A percentile compares a stretch with the other conserved stretches of the same genome.
These are phyloP conservation scores for Paramecium sonneborni DNA, from an alignment of 73 alveolate species.

Conservation along the genomic window DNA sequence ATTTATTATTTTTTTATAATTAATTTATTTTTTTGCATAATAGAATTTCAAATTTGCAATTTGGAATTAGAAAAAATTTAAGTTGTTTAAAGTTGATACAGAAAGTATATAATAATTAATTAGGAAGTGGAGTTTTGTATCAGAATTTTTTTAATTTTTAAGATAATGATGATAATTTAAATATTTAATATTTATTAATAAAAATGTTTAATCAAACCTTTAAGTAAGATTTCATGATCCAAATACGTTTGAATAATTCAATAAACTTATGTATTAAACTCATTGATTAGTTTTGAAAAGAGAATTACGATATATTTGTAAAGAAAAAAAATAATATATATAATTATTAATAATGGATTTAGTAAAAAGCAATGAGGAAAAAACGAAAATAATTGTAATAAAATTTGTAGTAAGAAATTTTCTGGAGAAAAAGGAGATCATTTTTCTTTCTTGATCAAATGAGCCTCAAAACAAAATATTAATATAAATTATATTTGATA, in stretches of 20 bases:
- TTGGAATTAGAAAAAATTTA: too few relatives aligned
- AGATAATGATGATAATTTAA: too few relatives aligned
- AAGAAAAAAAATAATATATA: too few relatives aligned
- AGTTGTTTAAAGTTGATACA: not conserved
- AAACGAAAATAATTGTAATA: too few relatives aligned
- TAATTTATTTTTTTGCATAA: not conserved
- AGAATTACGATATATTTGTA: not conserved
- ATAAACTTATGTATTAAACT: too few relatives aligned
- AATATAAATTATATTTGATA: too few relatives aligned
- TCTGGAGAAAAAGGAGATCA: not conserved
- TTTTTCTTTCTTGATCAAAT: too few relatives aligned
- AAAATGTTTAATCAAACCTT: not conserved
- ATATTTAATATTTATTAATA: too few relatives aligned
- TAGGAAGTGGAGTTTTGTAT: not conserved
- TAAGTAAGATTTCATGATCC: not conserved
- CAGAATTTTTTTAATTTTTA: not conserved
- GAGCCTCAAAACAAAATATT: not conserved
- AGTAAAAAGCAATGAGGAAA: too few relatives aligned
- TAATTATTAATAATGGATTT: too few relatives aligned
- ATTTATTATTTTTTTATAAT: not conserved
- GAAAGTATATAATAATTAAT: too few relatives aligned
- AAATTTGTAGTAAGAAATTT: not conserved
- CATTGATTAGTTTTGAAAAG: too few relatives aligned
- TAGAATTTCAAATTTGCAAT: not conserved
- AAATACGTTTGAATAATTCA: not conserved